Conservation (phyloP, 495 filamentous ascomycete species). For the Pseudoneurospora amorphoporcata region DNA sequence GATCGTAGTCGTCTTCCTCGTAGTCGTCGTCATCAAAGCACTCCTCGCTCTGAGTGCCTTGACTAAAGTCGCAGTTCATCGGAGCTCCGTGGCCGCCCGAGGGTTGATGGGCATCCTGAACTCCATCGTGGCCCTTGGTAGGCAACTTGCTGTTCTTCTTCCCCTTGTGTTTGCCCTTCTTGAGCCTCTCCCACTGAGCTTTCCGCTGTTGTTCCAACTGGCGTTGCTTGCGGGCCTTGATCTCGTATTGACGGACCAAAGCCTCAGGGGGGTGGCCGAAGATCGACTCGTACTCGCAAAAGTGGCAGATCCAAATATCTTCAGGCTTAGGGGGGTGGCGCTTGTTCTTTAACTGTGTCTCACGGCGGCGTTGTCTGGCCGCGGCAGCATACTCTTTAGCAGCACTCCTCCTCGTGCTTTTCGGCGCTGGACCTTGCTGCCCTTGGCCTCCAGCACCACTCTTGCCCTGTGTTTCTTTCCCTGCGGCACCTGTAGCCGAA, state of each 20-base stretch:
- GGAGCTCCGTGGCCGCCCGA: conserved; percentile 14
- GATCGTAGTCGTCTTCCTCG: conserved; percentile 24
- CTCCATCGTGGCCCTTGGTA: conserved; percentile 37
- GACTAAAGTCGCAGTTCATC: conserved; percentile 19
- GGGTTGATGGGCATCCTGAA: conserved; percentile 14
- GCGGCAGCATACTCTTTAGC: conserved; percentile 13
- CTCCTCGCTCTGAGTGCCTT: conserved; percentile 21
- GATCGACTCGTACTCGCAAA: conserved; percentile 81
- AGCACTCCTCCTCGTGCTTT: conserved; percentile 11
- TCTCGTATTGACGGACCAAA: conserved; percentile 83
- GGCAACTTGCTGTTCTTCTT: conserved; percentile 54
- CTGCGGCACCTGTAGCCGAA: not conserved
- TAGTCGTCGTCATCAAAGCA: conserved; percentile 32
- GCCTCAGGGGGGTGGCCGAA: conserved; percentile 76
- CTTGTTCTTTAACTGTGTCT: conserved; percentile 49
- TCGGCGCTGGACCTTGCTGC: conserved; percentile 4
- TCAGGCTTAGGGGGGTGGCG: conserved; percentile 63
- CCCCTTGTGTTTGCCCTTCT: conserved; percentile 85
- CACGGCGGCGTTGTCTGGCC: conserved; percentile 29
- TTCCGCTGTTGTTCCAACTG: conserved; percentile 73
- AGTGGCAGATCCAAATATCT: conserved; percentile 90
- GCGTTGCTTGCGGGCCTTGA: conserved; percentile 80
- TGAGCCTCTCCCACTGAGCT: conserved; percentile 82
- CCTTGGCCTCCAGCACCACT: not conserved
- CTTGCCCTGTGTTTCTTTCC: conserved; percentile 7